Base-by-base conservation (phyloP, 1,139 yeast species). In the Geotrichum bryndzae region DNA sequence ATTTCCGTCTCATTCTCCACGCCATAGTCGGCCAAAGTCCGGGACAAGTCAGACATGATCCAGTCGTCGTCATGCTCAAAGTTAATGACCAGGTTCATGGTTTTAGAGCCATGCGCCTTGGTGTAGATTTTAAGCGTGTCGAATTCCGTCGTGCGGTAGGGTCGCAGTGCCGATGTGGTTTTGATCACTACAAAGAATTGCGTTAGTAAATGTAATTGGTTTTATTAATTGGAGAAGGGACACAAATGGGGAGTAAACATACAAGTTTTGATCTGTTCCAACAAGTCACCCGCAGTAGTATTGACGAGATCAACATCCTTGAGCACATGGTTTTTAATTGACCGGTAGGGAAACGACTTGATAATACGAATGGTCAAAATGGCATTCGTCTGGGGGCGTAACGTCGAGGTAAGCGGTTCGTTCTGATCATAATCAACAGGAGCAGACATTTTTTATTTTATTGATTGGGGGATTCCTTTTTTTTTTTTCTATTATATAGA, bases 31-130 rank as follows among this genome's bases (percentile, higher is more conserved):
- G 77, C 77, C 60, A 91, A 79, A 3, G 80, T 74, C 68, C 78
- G 80, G 1, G 69, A 67, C 11, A 79, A 35, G 33, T 67, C 68
- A 68, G 65, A 41, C 65, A 94, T 74, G 2, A 88, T 79, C 92
- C 95, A 88, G 63, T 83, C 86, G 4, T 82, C 84, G 69, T 88
- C 90, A 68, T 88, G 84, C 41, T 90, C 97, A 73, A 94, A 84
- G 73, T 94, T 94, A 65, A 95, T 88, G 57, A 90, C 96, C 67
- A 94, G 80, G 72, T 94, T 91, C 85, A 91, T 88, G 1, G 97
- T 90, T 76, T 94, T 94, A 51, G 96, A 83, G 7, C 96, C 96
- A 73, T 94, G 98, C 0, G 99, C 98, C 72, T 90, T 90, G 48
- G 97, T 88, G 75, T 94, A 94, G 22, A 94, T 81, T 75, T 95